Conservation (phyloP, 2,329 filamentous ascomycete genomes). For the Chaetoscypha palmicola region DNA sequence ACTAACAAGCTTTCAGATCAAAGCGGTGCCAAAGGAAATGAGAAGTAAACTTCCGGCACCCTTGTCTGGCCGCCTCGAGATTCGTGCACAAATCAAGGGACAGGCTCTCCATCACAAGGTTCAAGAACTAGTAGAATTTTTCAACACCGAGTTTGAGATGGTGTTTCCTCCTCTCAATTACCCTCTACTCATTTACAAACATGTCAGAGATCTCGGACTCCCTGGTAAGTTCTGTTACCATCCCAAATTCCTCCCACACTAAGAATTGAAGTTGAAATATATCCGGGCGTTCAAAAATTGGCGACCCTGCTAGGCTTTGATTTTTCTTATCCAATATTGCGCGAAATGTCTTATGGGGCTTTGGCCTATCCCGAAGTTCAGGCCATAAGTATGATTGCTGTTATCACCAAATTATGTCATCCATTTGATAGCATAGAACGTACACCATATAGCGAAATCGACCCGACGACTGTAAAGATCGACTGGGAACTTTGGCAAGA, state of each 20-base stretch:
- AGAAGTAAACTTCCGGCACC: constrained; percentile 53
- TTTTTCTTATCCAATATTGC: constrained; percentile 50
- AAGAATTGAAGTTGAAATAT: constrained; percentile 53
- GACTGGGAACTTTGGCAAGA: constrained; percentile 68
- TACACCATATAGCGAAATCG: constrained; percentile 41
- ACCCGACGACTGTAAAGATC: constrained; percentile 53
- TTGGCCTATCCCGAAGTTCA: constrained; percentile 68
- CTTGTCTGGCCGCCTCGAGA: constrained; percentile 54
- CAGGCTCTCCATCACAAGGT: constrained; percentile 59
- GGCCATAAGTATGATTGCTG: constrained; percentile 61
- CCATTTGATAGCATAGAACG: constrained; percentile 59
- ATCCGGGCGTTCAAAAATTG: constrained; percentile 50
- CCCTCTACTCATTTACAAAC: constrained; percentile 60
- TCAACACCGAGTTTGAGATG: constrained; percentile 62
- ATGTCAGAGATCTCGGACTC: constrained; percentile 64
- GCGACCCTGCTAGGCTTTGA: constrained; percentile 35
- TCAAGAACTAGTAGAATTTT: constrained; percentile 55
- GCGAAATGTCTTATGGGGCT: constrained; percentile 36
- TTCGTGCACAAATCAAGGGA: constrained; percentile 38
- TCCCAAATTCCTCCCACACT: too few species aligned
- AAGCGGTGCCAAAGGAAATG: constrained; percentile 56
- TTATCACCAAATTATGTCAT: constrained; percentile 72
- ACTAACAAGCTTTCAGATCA: constrained; percentile 35
- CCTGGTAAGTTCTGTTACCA: constrained; percentile 55
- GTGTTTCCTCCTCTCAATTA: constrained; percentile 66